Evolutionary conservation across 768 basidiomycete genomes (phyloP), one percentile per base, ranked within the genome.

Genomic region (Tricholoma sp.): DNA sequence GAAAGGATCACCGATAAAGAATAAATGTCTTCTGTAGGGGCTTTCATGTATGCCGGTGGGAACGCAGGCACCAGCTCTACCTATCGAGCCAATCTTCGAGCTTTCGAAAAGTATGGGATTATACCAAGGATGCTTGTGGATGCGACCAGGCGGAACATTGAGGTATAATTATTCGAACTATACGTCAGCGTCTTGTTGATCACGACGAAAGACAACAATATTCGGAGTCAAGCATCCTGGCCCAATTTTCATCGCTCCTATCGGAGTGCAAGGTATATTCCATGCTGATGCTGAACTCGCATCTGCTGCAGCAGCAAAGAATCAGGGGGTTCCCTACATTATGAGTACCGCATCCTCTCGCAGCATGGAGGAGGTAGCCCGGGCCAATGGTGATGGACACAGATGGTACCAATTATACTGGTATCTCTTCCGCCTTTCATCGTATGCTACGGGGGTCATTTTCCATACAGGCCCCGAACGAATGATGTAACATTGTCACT

Each of bases 341-440:
- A 78, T 94, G 70, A 91, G 89, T 62, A 86, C 89, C 0, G 89
- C 91, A 3, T 79, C 87, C 1, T 75, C 79, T 27, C 81, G 86
- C 22, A 81, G 84, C 9, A 86, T 94, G 57, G 91, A 93, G 66
- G 82, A 83, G 45, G 85, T 93, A 5, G 92, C 84, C 2, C 66
- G 76, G 41, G 91, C 83, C 24, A 91, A 85, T 61, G 88, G 84
- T 5, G 72, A 80, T 52, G 82, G 85, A 0, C 76, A 80, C 31
- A 76, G 90, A 32, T 92, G 89, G 89, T 92, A 81, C 67, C 91
- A 93, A 66, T 78, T 92, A 0, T 92, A 93, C 67, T 89, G 89
- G 88, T 86, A 52, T 57, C 72, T 63, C 8, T 54, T 18, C 24
- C 24, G 35, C 19, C 52, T 43, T 35, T 11, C 9, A 14, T 9